Conservation (phyloP, 495 filamentous ascomycete genomes). For the Podospora conica region DNA sequence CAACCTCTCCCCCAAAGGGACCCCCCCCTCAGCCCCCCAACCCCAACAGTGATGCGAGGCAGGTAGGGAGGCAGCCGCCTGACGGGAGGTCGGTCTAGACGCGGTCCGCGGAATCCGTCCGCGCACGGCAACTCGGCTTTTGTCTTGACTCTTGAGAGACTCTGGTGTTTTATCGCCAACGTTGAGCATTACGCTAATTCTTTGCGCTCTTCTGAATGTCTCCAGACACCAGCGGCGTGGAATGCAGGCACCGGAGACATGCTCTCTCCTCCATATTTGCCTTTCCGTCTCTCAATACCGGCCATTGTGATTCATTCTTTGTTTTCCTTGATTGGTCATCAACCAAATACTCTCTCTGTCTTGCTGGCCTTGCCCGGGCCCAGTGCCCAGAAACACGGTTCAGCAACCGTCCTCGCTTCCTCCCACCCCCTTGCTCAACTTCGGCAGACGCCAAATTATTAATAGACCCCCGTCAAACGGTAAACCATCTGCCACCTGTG, state of each 20-base stretch:
- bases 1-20: not conserved
- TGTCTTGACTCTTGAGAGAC: not conserved
- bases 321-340: conserved; percentile 7
- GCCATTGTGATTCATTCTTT: not conserved
- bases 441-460: not conserved
- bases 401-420: not conserved
- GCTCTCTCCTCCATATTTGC: not conserved
- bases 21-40: not conserved
- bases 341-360: too few species aligned
- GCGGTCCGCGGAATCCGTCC: not conserved
- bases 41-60: not conserved
- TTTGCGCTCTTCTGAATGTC: not conserved
- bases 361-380: not conserved
- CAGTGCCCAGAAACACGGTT: not conserved
- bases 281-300: not conserved
- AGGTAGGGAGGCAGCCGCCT: not conserved
- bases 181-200: too few species aligned
- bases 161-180: too few species aligned
- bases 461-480: not conserved
- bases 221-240: not conserved
- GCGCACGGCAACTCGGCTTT: not conserved
- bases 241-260: not conserved
- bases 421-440: not conserved
- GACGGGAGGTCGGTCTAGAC: not conserved
- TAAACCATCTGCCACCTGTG: not conserved